Base-by-base conservation (phyloP, 202 grass and related monocot genomes). In the Setaria italica region DNA sequence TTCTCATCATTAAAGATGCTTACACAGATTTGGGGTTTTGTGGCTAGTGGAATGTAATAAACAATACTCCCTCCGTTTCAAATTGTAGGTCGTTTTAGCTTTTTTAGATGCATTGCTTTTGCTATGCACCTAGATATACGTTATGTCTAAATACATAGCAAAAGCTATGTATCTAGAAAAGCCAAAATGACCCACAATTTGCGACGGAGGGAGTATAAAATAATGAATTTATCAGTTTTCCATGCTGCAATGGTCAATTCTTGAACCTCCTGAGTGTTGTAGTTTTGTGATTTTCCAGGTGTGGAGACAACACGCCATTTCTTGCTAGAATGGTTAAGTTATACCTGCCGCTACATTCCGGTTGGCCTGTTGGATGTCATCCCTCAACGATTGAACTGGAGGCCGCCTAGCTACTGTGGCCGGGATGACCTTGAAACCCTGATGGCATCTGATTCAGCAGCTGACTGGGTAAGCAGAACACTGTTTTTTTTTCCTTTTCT, bases 261-360 rank as follows among this genome's bases (percentile, higher is more conserved):
- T 72, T 68, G 21, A 82, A 86, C 3, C 4, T 77, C 1, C 7
- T 12, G 57, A 80, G 0, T 59, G 48, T 43, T 69, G 11, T 50
- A 10, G 56, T 70, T 34, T 32, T 21, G 25, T 80, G 5, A 42
- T 33, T 62, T 63, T 67, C n/a, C 81, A 98, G 95, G 95, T 82
- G 93, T 95, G 66, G 95, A 95, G 82, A 98, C 95, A 33, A 98
- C 93, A 13, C 88, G 95, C 2, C 81, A 95, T 94, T 98, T 95
- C 84, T 88, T 98, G 37, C 84, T 98, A 55, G 95, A 98, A 89
- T 98, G 95, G 91, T 59, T 98, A 76, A 94, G 95, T 71, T 94
- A 98, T 55, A 95, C 90, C 35, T 88, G 86, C 69, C 91, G 93
- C 43, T 95, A 98, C 76, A 86, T 95, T 63, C 95, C 93, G 1